Percentiles rank a stretch among this genome's conserved stretches.
Evolutionary conservation across 1,284 basidiomycete genomes (phyloP).

Genomic region (Termitomyces sp.): DNA sequence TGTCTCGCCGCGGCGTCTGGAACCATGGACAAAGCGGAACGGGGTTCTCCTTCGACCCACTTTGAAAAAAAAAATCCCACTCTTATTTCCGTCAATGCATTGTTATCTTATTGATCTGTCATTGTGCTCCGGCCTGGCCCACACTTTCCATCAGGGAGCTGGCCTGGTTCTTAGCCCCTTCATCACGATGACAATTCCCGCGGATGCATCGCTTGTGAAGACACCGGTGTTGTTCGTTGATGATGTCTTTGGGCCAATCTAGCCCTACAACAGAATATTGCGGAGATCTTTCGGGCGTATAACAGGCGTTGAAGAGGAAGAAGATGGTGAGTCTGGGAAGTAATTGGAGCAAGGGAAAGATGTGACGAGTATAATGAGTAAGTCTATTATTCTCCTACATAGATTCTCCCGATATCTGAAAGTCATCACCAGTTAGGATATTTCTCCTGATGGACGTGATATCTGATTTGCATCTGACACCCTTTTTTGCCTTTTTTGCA

Average conservation of each 20-base stretch:
- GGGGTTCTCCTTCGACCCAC: not conserved
- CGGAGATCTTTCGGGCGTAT: not conserved
- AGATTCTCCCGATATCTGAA: no score
- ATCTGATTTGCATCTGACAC: no score
- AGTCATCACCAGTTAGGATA: no score
- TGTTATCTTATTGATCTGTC: not conserved
- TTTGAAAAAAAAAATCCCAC: not conserved
- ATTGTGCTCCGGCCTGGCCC: not conserved
- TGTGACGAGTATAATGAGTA: not conserved
- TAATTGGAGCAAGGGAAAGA: not conserved
- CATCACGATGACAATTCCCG: not conserved
- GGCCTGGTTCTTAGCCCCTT: not conserved
- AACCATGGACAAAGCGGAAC: not conserved
- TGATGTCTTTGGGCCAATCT: not conserved
- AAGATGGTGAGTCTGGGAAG: not conserved
- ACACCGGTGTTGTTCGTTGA: not conserved
- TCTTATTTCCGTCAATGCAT: not conserved
- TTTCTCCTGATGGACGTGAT: no score
- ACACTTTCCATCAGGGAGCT: no score
- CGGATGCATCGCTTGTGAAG: not conserved
- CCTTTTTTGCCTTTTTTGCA: no score
- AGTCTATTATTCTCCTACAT: not conserved
- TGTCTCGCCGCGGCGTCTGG: not conserved
- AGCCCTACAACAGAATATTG: not conserved
- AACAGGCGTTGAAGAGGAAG: not conserved